phyloP scores from a whole-genome alignment of 2,329 filamentous ascomycete genomes.

The Neofusicoccum umdonicola region DNA sequence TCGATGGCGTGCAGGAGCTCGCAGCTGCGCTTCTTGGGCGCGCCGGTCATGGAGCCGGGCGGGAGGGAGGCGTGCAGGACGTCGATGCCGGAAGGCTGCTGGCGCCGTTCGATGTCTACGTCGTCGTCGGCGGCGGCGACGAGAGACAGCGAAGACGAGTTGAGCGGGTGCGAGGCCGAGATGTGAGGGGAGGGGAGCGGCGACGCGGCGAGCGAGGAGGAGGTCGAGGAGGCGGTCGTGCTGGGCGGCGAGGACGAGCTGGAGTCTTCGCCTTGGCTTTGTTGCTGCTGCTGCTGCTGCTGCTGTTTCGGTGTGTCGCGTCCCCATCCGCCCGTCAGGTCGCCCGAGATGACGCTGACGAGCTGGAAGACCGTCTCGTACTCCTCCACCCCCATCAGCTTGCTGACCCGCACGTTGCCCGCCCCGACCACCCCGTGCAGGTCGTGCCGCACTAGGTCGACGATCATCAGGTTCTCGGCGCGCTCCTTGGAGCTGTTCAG shows the following conservation, averaged over 20 bases:
- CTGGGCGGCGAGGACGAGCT: background rate
- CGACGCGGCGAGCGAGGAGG: background rate
- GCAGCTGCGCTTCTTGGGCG: conserved; percentile 89
- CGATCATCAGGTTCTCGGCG: conserved; percentile 97
- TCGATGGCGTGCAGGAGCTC: conserved; percentile 75
- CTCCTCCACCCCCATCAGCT: conserved; percentile 83
- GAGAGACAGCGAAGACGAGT: background rate
- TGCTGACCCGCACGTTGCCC: conserved; percentile 69
- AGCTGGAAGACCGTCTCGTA: conserved; percentile 91
- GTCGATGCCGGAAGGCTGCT: conserved; percentile 60
- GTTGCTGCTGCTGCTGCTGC: no score
- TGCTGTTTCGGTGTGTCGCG: no score
- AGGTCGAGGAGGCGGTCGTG: background rate
- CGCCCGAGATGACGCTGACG: conserved; percentile 81
- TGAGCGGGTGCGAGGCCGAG: background rate
- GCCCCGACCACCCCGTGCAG: conserved; percentile 79
- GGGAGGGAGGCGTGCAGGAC: conserved; percentile 76
- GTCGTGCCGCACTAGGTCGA: conserved; percentile 93
- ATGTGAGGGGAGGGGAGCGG: background rate
- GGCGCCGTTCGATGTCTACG: background rate
- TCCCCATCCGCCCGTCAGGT: background rate
- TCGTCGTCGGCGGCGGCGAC: background rate
- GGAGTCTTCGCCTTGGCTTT: background rate
- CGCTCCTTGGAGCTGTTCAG: conserved; percentile 83
- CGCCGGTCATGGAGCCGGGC: conserved; percentile 94